A percentile compares a stretch with the other conserved stretches of the same genome.
These are phyloP conservation scores for Orbilia blumenaviensis DNA, from an alignment of 2,329 filamentous ascomycete species.

Conservation along the genomic window DNA sequence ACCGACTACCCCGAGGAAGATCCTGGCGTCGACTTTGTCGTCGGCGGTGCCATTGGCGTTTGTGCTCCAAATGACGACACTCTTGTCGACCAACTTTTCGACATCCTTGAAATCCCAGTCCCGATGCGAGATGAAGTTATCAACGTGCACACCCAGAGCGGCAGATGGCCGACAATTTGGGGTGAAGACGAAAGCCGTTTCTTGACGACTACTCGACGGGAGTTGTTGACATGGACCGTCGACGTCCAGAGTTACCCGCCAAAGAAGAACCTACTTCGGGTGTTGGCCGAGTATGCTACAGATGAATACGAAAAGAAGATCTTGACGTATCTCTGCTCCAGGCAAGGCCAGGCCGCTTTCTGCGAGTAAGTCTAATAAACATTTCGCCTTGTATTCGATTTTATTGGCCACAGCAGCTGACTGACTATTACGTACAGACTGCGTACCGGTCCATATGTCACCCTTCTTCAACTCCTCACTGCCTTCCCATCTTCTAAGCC, in stretches of 20 bases:
- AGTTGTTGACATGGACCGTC: constrained; percentile 93
- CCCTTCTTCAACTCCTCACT: constrained; percentile 82
- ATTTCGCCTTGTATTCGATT: too few species aligned
- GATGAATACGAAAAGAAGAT: constrained; percentile 88
- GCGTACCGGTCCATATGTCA: constrained; percentile 85
- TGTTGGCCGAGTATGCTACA: constrained; percentile 84
- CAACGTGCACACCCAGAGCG: constrained; percentile 77
- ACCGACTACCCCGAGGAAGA: constrained; percentile 89
- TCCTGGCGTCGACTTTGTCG: constrained; percentile 87
- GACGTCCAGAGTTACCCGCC: constrained; percentile 93
- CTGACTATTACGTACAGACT: constrained; percentile 61
- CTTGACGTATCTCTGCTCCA: constrained; percentile 82
- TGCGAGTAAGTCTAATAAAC: constrained; percentile 70
- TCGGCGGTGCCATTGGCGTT: constrained; percentile 93
- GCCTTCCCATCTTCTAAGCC: constrained; percentile 93
- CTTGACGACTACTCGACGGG: constrained; percentile 86
- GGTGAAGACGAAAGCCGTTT: constrained; percentile 86
- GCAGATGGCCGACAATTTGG: constrained; percentile 98
- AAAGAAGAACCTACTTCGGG: constrained; percentile 82
- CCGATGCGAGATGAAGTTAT: constrained; percentile 86
- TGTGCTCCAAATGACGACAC: constrained; percentile 83
- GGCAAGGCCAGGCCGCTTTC: constrained; percentile 89
- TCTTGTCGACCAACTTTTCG: constrained; percentile 83
- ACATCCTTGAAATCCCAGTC: constrained; percentile 80
- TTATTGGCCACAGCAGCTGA: constrained; percentile 25